These are phyloP conservation scores for Picochlorum costavermella DNA, from an alignment of 139 green algal species.

Conservation along the genomic window DNA sequence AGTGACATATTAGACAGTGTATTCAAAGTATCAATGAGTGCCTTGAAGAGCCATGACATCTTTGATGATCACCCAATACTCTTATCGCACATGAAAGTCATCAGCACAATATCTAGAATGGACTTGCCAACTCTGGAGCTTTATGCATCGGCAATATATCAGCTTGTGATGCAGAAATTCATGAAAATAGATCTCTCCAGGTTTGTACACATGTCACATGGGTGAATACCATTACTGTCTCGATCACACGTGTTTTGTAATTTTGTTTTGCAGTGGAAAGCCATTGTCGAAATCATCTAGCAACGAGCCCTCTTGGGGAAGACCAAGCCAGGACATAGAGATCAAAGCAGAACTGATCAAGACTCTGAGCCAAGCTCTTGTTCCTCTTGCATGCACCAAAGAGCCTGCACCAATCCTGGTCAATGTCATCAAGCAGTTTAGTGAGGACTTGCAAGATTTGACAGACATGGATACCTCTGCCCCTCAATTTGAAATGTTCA, in stretches of 20 bases:
- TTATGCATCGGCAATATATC: slow-evolving; percentile 17
- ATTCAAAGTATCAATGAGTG: not conserved
- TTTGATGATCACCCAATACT: not conserved
- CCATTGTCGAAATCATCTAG: not conserved
- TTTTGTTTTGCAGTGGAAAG: not conserved
- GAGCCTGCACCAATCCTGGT: slow-evolving; percentile 4
- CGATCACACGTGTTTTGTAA: no score
- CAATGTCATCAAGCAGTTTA: slow-evolving; percentile 13
- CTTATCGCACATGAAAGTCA: slow-evolving; percentile 27
- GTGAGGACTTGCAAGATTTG: slow-evolving; percentile 26
- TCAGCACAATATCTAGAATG: slow-evolving; percentile 28
- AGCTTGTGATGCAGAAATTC: slow-evolving; percentile 28
- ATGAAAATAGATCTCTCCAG: slow-evolving; percentile 10
- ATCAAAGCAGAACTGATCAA: slow-evolving; percentile 42
- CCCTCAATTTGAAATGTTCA: slow-evolving; percentile 16
- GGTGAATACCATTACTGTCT: no score
- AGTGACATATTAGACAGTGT: not conserved
- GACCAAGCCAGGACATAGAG: slow-evolving; percentile 16
- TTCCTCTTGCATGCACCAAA: slow-evolving; percentile 11
- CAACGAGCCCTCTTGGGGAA: slow-evolving; percentile 2
- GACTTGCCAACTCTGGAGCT: slow-evolving; percentile 27
- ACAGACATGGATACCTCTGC: slow-evolving; percentile 19
- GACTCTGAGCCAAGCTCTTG: slow-evolving; percentile 34
- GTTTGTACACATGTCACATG: no score
- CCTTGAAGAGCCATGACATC: slow-evolving; percentile 7